Base-by-base conservation (phyloP, 1,284 basidiomycete genomes). In the Phlebopus sp. region DNA sequence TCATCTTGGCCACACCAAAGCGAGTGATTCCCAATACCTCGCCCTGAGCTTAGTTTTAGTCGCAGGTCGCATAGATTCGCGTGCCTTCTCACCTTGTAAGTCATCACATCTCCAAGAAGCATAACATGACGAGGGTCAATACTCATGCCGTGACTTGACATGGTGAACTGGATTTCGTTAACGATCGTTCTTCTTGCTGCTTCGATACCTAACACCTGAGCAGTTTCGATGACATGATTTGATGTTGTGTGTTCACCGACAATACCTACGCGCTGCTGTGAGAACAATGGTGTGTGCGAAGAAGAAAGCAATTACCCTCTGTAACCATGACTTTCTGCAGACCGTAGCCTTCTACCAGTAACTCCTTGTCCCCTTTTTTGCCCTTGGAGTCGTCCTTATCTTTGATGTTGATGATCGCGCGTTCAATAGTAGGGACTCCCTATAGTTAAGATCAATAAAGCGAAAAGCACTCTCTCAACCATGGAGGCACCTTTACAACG, bases 1-100 rank as follows among this genome's bases (percentile, higher is more conserved):
- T 99, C 93, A 99, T 99, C 73, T 99, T 99, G 19, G 96, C 93
- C n/a, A 99, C 96, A 67, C 97, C 97, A 71, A 99, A 99, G 18
- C 97, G 89, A 8, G 97, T 99, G 69, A 99, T 99, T 47, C 97
- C 97, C 46, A 99, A 74, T 5, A 99, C 94, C 68, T 99, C 96
- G 46, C 97, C 97, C 90, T 92, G 4, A 3, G 31, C 32, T 8
- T 9, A 42, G 29, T 14, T 10, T 41, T 25, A 23, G 13, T 7
- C 34, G 30, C 14, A 37, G 35, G 47, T 21, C 27, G 31, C 11
- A 30, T 5, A n/a, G 11, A 5, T 29, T 2, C 4, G 4, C 17
- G n/a, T 3, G 2, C 23, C n/a, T 11, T 27, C 67, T 27, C 55
- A 84, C 89, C 83, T 99, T 99, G 76, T 97, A 98, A 29, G 86